Evolutionary conservation across 2,329 filamentous ascomycete genomes (phyloP).

Genomic region (Ophiosphaerella narmari): DNA sequence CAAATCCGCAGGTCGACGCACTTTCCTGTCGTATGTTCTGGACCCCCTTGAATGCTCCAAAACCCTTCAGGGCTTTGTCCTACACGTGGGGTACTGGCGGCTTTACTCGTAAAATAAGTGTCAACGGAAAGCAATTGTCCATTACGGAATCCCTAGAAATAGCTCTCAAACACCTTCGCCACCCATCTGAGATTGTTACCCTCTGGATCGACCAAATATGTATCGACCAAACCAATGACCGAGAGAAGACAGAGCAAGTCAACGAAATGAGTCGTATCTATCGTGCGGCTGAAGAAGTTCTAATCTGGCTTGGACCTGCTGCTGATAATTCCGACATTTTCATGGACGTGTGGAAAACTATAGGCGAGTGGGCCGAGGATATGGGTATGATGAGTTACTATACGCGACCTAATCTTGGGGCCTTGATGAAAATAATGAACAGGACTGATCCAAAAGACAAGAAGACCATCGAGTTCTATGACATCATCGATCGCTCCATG

Average conservation of each 20-base stretch:
- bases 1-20: no score
- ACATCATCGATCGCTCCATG: background rate
- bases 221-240: background rate
- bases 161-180: background rate
- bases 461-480: background rate
- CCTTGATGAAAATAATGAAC: no score
- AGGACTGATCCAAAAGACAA: background rate
- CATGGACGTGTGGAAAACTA: background rate
- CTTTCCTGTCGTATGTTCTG: no score
- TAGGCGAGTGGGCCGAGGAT: no score
- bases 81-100: background rate
- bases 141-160: background rate
- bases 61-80: background rate
- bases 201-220: background rate
- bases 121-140: no score
- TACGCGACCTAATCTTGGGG: no score
- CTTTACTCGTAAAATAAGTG: background rate
- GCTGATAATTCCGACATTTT: background rate
- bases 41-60: no score
- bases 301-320: conserved; percentile 1
- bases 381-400: no score
- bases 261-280: background rate
- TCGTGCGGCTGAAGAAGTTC: background rate
- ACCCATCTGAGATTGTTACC: background rate
- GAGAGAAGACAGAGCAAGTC: background rate